phyloP scores from a whole-genome alignment of 2,329 filamentous ascomycete species.

The Xylaria sp. region DNA sequence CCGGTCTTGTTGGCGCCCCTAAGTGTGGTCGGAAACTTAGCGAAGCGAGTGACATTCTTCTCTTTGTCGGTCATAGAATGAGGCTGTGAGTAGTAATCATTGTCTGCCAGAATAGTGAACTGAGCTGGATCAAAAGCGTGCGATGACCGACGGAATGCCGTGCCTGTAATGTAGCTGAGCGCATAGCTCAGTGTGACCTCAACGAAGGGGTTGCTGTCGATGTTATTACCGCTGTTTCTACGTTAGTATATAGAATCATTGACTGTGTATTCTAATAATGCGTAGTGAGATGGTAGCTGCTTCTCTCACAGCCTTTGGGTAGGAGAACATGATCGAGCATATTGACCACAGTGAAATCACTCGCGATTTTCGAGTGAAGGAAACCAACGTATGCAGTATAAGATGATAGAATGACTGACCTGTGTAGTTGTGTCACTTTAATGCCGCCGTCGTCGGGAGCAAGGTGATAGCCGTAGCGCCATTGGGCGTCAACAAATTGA shows the following conservation, averaged over 20 bases:
- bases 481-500: conserved; percentile 87
- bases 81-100: conserved; percentile 92
- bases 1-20: conserved; percentile 91
- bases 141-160: conserved; percentile 51
- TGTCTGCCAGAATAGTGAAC: conserved; percentile 91
- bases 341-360: background rate
- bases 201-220: conserved; percentile 80
- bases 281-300: background rate
- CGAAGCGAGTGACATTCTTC: conserved; percentile 66
- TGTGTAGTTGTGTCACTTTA: conserved; percentile 79
- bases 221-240: conserved; percentile 55
- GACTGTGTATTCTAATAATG: background rate
- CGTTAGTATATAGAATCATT: conserved; percentile 9
- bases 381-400: background rate
- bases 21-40: conserved; percentile 79
- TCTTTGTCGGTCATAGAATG: conserved; percentile 46
- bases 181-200: conserved; percentile 90
- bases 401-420: conserved; percentile 62
- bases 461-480: conserved; percentile 84
- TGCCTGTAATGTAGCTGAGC: conserved; percentile 77
- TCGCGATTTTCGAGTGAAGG: background rate
- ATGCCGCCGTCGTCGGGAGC: conserved; percentile 80
- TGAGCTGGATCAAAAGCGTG: conserved; percentile 72
- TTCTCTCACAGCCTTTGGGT: background rate
- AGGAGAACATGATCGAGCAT: background rate